Conservation (phyloP, 306 rosid genomes). For the Coriaria nepalensis region DNA sequence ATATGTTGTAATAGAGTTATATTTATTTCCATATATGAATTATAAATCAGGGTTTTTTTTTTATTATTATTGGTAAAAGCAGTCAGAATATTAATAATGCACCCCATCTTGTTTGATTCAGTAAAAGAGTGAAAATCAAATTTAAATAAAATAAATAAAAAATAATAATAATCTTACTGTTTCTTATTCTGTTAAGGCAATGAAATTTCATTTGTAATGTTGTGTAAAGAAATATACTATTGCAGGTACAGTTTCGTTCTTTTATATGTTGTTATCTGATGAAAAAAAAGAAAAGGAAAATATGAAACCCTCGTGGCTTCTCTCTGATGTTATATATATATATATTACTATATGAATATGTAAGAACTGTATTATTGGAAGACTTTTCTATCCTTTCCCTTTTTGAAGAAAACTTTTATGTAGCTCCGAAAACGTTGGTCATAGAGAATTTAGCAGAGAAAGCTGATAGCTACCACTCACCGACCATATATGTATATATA, state of each 20-base stretch:
- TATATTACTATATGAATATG: constrained; percentile 1
- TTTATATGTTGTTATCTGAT: constrained; percentile 68
- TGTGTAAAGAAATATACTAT: constrained; percentile 4
- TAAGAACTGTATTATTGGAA: constrained; percentile 52
- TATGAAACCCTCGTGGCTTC: constrained; percentile 77
- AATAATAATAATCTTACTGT: constrained; percentile 25
- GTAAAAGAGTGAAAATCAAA: neutral
- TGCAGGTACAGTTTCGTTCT: constrained; percentile 46
- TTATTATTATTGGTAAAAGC: neutral
- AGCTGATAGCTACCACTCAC: neutral
- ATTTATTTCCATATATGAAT: neutral
- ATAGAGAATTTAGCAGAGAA: neutral
- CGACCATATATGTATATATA: neutral
- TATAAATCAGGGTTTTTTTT: neutral
- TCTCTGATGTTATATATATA: constrained; percentile 33
- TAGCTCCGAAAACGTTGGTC: constrained; percentile 8
- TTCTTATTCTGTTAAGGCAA: neutral
- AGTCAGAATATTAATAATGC: constrained; percentile 20
- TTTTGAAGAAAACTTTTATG: constrained; percentile 8
- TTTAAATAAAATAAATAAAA: constrained; percentile 9
- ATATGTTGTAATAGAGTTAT: neutral
- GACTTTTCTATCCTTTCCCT: constrained; percentile 11
- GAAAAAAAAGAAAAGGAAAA: constrained; percentile 8
- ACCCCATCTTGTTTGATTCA: constrained; percentile 4
- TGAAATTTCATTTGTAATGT: neutral